A percentile compares a stretch with the other conserved stretches of the same genome.
These are phyloP conservation scores for Russula virescens DNA, from an alignment of 768 basidiomycete species.

Conservation along the genomic window DNA sequence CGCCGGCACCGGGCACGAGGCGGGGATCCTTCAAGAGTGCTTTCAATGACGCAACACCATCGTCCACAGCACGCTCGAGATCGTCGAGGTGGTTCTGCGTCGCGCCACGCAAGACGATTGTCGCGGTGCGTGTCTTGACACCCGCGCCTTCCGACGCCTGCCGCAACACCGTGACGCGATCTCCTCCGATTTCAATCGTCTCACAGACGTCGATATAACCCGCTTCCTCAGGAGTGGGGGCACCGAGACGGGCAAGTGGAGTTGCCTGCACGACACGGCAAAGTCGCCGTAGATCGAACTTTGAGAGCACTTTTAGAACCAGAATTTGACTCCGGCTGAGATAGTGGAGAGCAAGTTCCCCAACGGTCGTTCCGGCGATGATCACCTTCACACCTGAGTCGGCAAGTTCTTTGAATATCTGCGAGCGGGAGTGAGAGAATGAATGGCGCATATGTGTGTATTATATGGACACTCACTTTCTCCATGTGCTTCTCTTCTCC, in stretches of 20 bases:
- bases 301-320: constrained; percentile 94
- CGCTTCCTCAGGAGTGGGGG: constrained; percentile 94
- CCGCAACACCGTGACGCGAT: constrained; percentile 93
- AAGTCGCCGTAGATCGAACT: constrained; percentile 92
- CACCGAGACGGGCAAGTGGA: constrained; percentile 91
- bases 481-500: constrained; percentile 97
- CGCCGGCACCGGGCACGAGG: constrained; percentile 90
- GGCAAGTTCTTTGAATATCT: constrained; percentile 97
- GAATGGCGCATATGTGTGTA: not conserved
- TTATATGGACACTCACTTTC: constrained; percentile 44
- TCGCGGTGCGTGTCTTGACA: constrained; percentile 84
- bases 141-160: constrained; percentile 49
- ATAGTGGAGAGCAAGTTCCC: constrained; percentile 96
- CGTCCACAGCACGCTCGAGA: constrained; percentile 92
- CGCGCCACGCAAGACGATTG: constrained; percentile 92
- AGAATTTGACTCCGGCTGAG: constrained; percentile 91
- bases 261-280: constrained; percentile 96
- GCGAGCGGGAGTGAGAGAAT: constrained; percentile 6
- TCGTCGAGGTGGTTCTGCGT: constrained; percentile 94
- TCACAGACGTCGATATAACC: constrained; percentile 93
- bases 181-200: constrained; percentile 93
- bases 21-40: constrained; percentile 83
- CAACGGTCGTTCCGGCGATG: constrained; percentile 87
- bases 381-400: constrained; percentile 92
- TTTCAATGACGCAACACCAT: constrained; percentile 96